Evolutionary conservation across 2,329 filamentous ascomycete species (phyloP).

Genomic region (Harringtonia lauricola): DNA sequence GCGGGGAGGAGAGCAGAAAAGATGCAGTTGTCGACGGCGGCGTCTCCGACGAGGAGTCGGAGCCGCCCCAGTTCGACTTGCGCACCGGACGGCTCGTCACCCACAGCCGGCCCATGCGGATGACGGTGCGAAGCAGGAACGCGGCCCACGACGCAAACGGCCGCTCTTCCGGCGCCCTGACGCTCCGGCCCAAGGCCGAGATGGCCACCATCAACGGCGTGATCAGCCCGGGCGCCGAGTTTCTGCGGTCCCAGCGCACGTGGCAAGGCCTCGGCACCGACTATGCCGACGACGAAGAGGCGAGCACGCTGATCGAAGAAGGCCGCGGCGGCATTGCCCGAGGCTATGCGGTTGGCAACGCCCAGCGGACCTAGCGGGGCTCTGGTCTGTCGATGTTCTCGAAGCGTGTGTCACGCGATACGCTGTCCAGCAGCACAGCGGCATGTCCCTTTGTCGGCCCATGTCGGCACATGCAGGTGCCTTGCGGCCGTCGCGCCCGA

Average conservation of each 20-base stretch:
- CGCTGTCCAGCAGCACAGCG: too few relatives aligned
- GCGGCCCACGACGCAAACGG: constrained; percentile 8
- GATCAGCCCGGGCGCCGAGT: constrained; percentile 86
- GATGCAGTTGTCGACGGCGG: too few relatives aligned
- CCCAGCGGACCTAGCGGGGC: constrained; percentile 3
- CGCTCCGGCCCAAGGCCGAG: constrained; percentile 47
- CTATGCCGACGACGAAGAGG: constrained; percentile 30
- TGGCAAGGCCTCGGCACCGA: constrained; percentile 92
- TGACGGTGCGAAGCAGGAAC: constrained; percentile 14
- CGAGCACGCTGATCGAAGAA: constrained; percentile 66
- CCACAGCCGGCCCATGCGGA: constrained; percentile 63
- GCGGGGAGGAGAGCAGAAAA: too few relatives aligned
- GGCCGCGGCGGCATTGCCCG: constrained; percentile 80
- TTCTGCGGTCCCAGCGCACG: constrained; percentile 66
- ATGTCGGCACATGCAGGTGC: too few relatives aligned
- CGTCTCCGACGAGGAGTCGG: constrained; percentile 51
- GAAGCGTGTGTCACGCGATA: too few relatives aligned
- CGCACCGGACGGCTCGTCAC: constrained; percentile 76
- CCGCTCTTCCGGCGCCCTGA: constrained; percentile 40
- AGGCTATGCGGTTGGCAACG: constrained; percentile 69
- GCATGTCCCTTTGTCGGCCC: too few relatives aligned
- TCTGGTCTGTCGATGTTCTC: background rate
- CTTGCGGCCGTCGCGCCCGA: too few relatives aligned
- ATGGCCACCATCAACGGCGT: constrained; percentile 74
- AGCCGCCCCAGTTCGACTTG: constrained; percentile 84